Base-by-base conservation (phyloP, 805 yeast species). In the Scheffersomyces spartinae region DNA sequence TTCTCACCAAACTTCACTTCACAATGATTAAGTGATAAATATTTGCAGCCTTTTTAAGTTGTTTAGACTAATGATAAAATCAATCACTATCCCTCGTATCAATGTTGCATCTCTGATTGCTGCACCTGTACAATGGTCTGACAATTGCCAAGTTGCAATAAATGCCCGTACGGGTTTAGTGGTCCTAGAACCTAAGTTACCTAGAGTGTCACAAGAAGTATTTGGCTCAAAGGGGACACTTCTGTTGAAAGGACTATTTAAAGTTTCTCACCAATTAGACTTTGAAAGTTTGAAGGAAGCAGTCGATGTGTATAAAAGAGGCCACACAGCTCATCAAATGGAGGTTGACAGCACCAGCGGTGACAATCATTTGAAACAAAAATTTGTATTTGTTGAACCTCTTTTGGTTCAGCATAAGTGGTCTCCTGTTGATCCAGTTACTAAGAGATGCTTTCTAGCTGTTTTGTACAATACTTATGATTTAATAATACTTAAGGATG, bases 381-480 rank as follows among this genome's bases (percentile, higher is more conserved):
- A 47, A 47, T 17, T 45, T 49, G 32, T 37, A 42, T 19, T 57
- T 16, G 30, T 36, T 14, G 64, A 58, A 13, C 52, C 59, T 2
- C 20, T 31, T 11, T 51, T 58, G n/a, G 43, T 47, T 6, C 34
- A 42, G 15, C 63, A 57, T 31, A 39, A 39, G 25, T 56, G 65
- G 64, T 41, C 58, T 4, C 40, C 49, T 3, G 27, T 38, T 2
- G 34, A 38, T 17, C 31, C 35, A 2, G 24, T 33, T n/a, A 36
- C 47, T 3, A 42, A 49, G 20, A 50, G 50, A 23, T 42, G 52
- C 24, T 36, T 32, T 21, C 36, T 60, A 21, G 63, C 54, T 0
- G 52, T 55, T 1, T 33, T 60, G 15, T 46, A 47, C 26, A 58
- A 52, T 28, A 46, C 64, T 1, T 59, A 61, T 0, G 67, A 60